Base-by-base conservation (phyloP, 805 yeast genomes). In the Metschnikowia santaceciliae region DNA sequence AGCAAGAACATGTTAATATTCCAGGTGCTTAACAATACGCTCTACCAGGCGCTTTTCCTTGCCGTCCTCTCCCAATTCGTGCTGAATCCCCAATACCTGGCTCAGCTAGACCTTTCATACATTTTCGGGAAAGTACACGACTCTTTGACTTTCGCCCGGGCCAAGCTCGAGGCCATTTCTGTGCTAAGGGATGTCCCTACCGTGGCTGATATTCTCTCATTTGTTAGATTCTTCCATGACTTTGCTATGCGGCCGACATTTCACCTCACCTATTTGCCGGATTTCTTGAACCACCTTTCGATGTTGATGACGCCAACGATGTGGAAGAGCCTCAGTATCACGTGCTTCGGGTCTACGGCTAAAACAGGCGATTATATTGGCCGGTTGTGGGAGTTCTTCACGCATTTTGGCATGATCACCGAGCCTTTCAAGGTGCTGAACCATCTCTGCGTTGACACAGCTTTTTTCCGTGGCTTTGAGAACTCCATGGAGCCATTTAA, bases 351-450 rank as follows among this genome's bases (percentile, higher is more conserved):
- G 14, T 42, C 49, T 14, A 36, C 13, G 42, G 43, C 26, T 10
- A 48, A 46, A 17, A 45, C 50, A 32, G 39, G n/a, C 7, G 50
- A 46, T 22, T 53, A 56, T 39, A 33, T 53, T 17, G 39, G 32
- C 34, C 56, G 47, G 47, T 37, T 56, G 20, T 56, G 60, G 60
- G 52, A 46, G n/a, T 42, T 56, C 14, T 57, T 54, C 2, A 33
- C 45, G 45, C 50, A 47, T 17, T 45, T 50, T 4, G 50, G 36
- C 30, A 30, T 36, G 20, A 44, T 38, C 42, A 48, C 53, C 10
- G 48, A 26, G 20, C 52, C 49, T 33, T 32, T 56, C 13, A 41
- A 15, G 37, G 40, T 56, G 42, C 50, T 52, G 23, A 33, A 41
- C n/a, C 14, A 37, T 6, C 35, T 56, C 6, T 36, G 32, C 22